phyloP scores from a whole-genome alignment of 2,329 filamentous ascomycete genomes.

The Pseudocercospora crystallina region DNA sequence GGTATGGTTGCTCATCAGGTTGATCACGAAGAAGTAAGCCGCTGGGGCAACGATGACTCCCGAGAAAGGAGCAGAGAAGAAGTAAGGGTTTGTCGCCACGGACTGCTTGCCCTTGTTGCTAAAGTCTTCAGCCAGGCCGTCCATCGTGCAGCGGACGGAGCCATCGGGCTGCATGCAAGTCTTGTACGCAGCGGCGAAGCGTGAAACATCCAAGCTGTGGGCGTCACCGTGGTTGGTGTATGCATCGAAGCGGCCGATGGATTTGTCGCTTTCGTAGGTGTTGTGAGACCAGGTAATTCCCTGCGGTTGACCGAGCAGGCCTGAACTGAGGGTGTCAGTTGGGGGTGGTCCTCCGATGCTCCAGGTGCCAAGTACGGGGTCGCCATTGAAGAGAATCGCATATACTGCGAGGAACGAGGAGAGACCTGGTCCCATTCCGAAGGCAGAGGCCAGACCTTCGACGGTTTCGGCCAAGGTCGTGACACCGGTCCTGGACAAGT shows the following conservation, averaged over 20 bases:
- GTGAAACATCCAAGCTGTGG: constrained; percentile 23
- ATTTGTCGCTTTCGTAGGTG: constrained; percentile 35
- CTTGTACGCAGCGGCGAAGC: constrained; percentile 23
- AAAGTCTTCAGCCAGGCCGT: constrained; percentile 20
- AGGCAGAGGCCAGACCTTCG: constrained; percentile 13
- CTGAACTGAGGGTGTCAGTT: constrained; percentile 9
- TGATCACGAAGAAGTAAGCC: constrained; percentile 32
- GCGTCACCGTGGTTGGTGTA: constrained; percentile 28
- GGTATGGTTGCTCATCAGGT: constrained; percentile 29
- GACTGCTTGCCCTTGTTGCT: constrained; percentile 22
- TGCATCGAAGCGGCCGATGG: constrained; percentile 25
- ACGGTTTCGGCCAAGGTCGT: constrained; percentile 16
- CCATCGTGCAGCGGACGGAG: constrained; percentile 20
- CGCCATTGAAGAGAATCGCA: constrained; percentile 27
- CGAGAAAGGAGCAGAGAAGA: constrained; percentile 33
- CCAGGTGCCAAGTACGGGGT: constrained; percentile 22
- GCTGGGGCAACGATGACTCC: constrained; percentile 26
- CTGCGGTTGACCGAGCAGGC: constrained; percentile 25
- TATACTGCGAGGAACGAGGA: constrained; percentile 32
- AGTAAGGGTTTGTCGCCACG: constrained; percentile 35
- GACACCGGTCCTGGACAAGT: constrained; percentile 12
- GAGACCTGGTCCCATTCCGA: constrained; percentile 14
- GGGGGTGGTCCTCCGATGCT: constrained; percentile 31
- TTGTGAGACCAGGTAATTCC: constrained; percentile 34
- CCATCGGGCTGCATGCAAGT: constrained; percentile 15